Evolutionary conservation across 2,329 filamentous ascomycete species (phyloP), one percentile per base, ranked within the genome.

Genomic region (Beauveria medogensis): DNA sequence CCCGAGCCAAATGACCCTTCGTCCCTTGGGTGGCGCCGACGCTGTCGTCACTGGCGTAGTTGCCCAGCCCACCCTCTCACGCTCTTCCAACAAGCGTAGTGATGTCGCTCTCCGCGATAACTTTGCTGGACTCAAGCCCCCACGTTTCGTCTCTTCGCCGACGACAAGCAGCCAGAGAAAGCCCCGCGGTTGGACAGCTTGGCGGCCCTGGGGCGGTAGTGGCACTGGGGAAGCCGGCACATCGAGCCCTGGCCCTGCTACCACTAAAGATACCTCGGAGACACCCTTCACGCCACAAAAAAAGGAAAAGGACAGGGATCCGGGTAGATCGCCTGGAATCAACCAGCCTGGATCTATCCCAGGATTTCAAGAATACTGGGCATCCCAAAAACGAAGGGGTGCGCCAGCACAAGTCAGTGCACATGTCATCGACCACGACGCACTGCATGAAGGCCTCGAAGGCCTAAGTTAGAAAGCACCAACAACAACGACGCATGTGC

Each of bases 311-410:
- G 72, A 75, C 34, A 71, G 71, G 60, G 73, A 75, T 12, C 58
- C 74, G 40, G 77, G 76, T 48, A 79, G 90, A 48, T 74, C 82
- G 5, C 83, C 89, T 1, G 90, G 90, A 0, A 91, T 94, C 69
- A 94, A 94, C 68, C 90, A 93, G 69, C 80, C 83, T 1, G 90
- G 90, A 0, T 80, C 84, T 0, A 87, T 94, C 48, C 84, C 88
- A 0, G 90, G 90, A 0, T 88, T 93, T 65, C 79, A 84, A 28
- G 78, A 82, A 60, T 84, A 81, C 65, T 78, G 79, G 72, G 74
- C 77, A 2, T 73, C 77, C 1, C 76, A 73, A 68, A 82, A 74
- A 72, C 82, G 72, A 68, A 82, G 74, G 71, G 78, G 72, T 41
- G 75, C 82, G 1, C 81, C 83, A 2, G 78, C 80, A 41, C 81